Conservation (phyloP, 2,329 filamentous ascomycete species). For the Cladosporium colombiae region DNA sequence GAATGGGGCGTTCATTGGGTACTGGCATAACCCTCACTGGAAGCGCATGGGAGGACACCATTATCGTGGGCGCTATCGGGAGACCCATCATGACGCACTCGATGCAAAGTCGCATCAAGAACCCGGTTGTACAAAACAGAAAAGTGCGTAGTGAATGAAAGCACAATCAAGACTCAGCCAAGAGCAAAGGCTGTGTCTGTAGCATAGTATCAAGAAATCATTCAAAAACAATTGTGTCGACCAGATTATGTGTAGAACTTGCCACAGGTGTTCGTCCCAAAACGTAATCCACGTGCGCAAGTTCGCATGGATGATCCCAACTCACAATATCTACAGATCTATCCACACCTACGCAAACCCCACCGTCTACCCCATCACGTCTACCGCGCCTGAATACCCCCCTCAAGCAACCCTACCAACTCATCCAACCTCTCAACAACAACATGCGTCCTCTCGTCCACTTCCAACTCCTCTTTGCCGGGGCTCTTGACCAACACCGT, state of each 20-base stretch:
- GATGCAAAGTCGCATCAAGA: not conserved
- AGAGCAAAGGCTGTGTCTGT: not conserved
- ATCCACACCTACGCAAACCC: not conserved
- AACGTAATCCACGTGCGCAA: not conserved
- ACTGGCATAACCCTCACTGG: not conserved
- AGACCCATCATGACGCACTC: not conserved
- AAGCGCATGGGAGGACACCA: not conserved
- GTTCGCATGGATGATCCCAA: not conserved
- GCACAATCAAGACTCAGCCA: not conserved
- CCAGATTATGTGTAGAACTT: not conserved
- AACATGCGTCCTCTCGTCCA: conserved; percentile 37
- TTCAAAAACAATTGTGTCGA: not conserved
- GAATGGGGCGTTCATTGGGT: not conserved
- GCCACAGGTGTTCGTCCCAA: not conserved
- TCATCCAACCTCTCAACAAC: conserved; percentile 29
- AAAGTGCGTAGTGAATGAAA: not conserved
- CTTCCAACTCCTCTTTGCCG: conserved; percentile 40
- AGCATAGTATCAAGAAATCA: not conserved
- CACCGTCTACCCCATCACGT: not conserved
- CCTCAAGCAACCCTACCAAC: conserved; percentile 7
- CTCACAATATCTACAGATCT: not conserved
- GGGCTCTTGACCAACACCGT: conserved; percentile 71
- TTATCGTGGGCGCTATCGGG: not conserved
- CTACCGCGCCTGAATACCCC: conserved; percentile 1
- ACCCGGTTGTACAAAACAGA: not conserved